phyloP scores from a whole-genome alignment of 495 filamentous ascomycete genomes.

The Penicillium malachiteum region DNA sequence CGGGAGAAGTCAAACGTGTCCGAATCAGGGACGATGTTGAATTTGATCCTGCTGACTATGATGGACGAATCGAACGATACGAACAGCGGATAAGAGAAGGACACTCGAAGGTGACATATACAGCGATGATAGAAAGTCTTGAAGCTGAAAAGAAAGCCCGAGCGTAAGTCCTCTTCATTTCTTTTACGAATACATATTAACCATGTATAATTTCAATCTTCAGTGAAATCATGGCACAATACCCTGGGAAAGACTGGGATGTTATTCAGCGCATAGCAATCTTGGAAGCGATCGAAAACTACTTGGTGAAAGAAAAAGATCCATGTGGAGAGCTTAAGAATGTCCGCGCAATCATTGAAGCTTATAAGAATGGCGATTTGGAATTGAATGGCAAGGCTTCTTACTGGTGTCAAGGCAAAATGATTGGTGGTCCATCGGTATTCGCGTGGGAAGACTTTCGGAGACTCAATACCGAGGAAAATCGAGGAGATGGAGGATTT shows the following conservation, averaged over 20 bases:
- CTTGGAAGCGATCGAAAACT: neutral
- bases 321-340: neutral
- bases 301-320: neutral
- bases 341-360: neutral
- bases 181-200: too few species aligned
- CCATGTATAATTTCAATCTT: neutral
- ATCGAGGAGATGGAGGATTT: neutral
- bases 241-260: neutral
- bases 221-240: neutral
- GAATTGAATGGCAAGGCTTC: neutral
- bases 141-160: too few species aligned
- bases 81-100: too few species aligned
- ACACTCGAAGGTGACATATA: too few species aligned
- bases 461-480: neutral
- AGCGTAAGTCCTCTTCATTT: too few species aligned
- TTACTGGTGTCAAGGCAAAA: neutral
- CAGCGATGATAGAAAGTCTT: too few species aligned
- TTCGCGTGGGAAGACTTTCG: neutral
- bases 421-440: neutral
- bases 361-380: neutral
- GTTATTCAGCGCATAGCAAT: neutral
- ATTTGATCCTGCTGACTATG: too few species aligned
- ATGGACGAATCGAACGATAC: too few species aligned
- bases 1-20: too few species aligned
- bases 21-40: too few species aligned